Percentiles rank a stretch among this genome's conserved stretches.
phyloP scores from a whole-genome alignment of 257 asterid genomes.

The Sherardia arvensis region DNA sequence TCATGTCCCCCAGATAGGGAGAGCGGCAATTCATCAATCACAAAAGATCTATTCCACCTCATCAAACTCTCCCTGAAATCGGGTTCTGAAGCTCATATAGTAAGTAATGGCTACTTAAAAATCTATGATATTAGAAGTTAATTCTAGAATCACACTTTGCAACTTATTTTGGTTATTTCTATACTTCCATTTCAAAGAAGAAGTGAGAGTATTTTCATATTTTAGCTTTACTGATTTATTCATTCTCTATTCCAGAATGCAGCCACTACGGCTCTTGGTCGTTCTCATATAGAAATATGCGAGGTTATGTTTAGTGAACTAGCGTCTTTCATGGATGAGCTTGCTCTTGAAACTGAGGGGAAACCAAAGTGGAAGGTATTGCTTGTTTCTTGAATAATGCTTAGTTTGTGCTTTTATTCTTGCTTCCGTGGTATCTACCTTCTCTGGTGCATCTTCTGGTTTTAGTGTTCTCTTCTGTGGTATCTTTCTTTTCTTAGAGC shows the following conservation, averaged over 20 bases:
- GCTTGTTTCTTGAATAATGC: neutral
- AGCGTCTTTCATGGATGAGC: conserved; percentile 86
- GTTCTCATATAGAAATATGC: conserved; percentile 91
- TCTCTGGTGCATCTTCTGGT: neutral
- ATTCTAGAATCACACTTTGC: neutral
- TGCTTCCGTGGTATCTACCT: conserved; percentile 12
- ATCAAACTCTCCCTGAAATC: conserved; percentile 89
- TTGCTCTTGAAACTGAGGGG: conserved; percentile 89
- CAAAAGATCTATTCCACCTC: conserved; percentile 91
- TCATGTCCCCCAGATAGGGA: conserved; percentile 89
- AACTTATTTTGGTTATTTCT: neutral
- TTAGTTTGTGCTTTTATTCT: neutral
- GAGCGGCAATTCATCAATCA: conserved; percentile 76
- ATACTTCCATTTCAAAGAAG: conserved; percentile 6
- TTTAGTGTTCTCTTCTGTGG: neutral
- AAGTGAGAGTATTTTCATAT: conserved; percentile 3
- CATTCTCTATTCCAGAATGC: conserved; percentile 53
- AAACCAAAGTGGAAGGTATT: conserved; percentile 99
- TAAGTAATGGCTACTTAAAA: conserved; percentile 37
- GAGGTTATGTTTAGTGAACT: conserved; percentile 98
- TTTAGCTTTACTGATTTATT: conserved; percentile 9
- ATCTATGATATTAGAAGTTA: neutral
- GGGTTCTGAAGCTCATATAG: conserved; percentile 85
- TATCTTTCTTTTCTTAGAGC: neutral
- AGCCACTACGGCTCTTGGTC: conserved; percentile 99